Base-by-base conservation (phyloP, 2,329 filamentous ascomycete species). In the Phaeoacremonium minimum region DNA sequence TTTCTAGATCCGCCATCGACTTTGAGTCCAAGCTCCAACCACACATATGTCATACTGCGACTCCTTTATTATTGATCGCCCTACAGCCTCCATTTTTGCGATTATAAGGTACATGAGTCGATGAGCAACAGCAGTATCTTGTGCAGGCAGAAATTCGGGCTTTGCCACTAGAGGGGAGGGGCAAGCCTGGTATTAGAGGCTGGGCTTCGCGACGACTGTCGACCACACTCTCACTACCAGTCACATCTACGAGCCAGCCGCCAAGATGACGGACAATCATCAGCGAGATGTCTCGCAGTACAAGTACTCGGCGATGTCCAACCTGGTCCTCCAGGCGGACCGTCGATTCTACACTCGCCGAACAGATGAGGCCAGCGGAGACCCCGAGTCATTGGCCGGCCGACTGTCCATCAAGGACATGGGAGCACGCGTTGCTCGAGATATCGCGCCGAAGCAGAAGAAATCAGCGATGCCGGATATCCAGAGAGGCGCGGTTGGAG, bases 231-330 rank as follows among this genome's bases (percentile, higher is more conserved):
- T n/a, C n/a, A n/a, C n/a, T n/a, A n/a, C n/a, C n/a, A n/a, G 22
- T 26, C 22, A 26, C 22, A 26, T 26, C 22, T 26, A 26, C n/a
- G n/a, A 26, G n/a, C 9, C 46, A 45, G 46, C 51, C 54, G 56
- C 48, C 61, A 74, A 60, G 40, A 90, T 91, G 87, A 75, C 85
- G 63, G 85, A 83, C 22, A 43, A 43, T 62, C 73, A 79, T 63
- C 73, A 83, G 56, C 79, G 78, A 65, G 80, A 93, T 84, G 86
- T 95, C 56, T 90, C 88, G 65, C 90, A 95, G 68, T 96, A 95
- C 78, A 96, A 96, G 68, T 95, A 96, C 79, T 89, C 89, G 81
- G 89, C 87, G 64, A 97, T 98, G 93, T 98, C 93, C 71, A 98
- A 98, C 81, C 85, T 98, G 88, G 93, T 98, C 60, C 87, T 98